Conservation (phyloP, 2,329 filamentous ascomycete genomes). For the Ceratocystis destructans region DNA sequence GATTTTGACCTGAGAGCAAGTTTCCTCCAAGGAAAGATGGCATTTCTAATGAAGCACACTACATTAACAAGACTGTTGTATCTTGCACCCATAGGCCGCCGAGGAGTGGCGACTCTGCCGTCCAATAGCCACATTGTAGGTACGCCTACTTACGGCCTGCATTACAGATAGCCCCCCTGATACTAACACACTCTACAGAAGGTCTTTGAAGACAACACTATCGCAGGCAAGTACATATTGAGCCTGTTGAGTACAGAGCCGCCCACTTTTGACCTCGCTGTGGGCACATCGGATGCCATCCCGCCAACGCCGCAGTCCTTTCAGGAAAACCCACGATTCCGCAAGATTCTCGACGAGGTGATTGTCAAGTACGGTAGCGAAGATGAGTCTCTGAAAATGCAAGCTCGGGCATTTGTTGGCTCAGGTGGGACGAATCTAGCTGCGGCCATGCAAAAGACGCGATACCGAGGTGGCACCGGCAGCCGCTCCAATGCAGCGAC, state of each 20-base stretch:
- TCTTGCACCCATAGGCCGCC: background rate
- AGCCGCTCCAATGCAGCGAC: conserved; percentile 26
- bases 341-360: conserved; percentile 45
- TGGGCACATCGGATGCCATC: conserved; percentile 45
- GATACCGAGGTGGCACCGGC: background rate
- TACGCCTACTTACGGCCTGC: conserved; percentile 13
- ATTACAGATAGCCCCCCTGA: background rate
- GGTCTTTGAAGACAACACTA: conserved; percentile 38
- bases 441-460: conserved; percentile 7
- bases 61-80: background rate
- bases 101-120: conserved; percentile 33
- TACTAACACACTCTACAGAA: conserved; percentile 32
- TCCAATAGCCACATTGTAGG: conserved; percentile 43
- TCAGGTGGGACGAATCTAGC: conserved; percentile 34
- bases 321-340: conserved; percentile 44
- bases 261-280: conserved; percentile 39
- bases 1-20: background rate
- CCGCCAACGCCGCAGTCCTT: conserved; percentile 50
- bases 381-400: conserved; percentile 42
- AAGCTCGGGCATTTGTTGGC: conserved; percentile 47
- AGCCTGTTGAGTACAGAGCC: conserved; percentile 46
- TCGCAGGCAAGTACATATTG: conserved; percentile 38
- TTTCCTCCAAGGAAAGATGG: background rate
- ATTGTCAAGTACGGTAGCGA: conserved; percentile 40
- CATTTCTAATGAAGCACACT: background rate